These are phyloP conservation scores for Adansonia madagascariensis DNA, from an alignment of 441 rosid genomes.

Conservation along the genomic window DNA sequence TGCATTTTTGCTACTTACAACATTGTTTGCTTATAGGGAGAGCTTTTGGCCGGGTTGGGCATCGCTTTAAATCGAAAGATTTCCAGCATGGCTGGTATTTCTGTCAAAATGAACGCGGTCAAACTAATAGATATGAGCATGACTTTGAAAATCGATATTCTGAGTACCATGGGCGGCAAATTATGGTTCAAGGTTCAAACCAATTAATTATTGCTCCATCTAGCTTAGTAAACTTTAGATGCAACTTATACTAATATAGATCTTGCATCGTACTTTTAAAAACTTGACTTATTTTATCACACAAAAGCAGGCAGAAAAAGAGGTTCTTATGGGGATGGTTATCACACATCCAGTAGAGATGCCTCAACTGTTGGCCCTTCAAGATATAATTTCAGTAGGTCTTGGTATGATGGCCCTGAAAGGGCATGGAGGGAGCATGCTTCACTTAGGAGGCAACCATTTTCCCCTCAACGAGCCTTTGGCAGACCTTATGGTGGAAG, in stretches of 20 bases:
- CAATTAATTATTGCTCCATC: conserved; percentile 24
- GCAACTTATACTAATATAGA: background rate
- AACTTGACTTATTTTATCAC: background rate
- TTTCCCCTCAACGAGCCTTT: conserved; percentile 49
- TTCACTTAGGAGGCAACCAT: conserved; percentile 48
- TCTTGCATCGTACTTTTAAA: conserved; percentile 5
- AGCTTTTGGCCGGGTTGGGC: conserved; percentile 47
- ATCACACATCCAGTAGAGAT: conserved; percentile 42
- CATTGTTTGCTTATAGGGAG: conserved; percentile 47
- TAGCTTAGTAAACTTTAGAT: background rate
- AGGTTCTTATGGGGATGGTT: conserved; percentile 51
- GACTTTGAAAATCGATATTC: conserved; percentile 39
- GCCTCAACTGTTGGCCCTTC: conserved; percentile 41
- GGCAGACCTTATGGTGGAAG: conserved; percentile 47
- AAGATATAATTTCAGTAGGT: conserved; percentile 44
- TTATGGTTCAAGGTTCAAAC: conserved; percentile 39
- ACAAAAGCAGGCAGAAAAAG: conserved; percentile 49
- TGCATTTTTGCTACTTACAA: conserved; percentile 12
- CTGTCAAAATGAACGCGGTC: conserved; percentile 46
- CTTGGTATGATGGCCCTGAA: conserved; percentile 47
- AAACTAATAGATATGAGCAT: conserved; percentile 43
- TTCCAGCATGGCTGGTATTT: conserved; percentile 47
- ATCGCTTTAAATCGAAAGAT: conserved; percentile 40
- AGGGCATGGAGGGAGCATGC: conserved; percentile 42
- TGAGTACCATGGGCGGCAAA: conserved; percentile 46